Evolutionary conservation across 2,329 filamentous ascomycete genomes (phyloP), one percentile per base, ranked within the genome.

Genomic region (Daldinia sp.): DNA sequence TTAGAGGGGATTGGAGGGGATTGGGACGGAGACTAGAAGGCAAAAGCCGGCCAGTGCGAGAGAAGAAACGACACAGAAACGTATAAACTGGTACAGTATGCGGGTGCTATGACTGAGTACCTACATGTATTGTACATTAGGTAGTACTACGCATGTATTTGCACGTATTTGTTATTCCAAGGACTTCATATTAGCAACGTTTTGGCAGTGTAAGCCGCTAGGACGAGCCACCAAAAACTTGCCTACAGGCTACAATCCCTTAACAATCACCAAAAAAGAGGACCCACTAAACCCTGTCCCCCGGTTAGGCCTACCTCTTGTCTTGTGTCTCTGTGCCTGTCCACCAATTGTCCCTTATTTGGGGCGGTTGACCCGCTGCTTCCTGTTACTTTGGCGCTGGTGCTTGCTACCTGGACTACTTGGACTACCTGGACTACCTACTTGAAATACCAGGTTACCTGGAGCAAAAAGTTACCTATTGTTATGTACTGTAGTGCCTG

Each of bases 241-340:
- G 56, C 60, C 61, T 70, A 62, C 33, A 9, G 33, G 6, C 33
- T 35, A 9, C 28, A 51, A 65, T 56, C 67, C 58, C 68, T 65
- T 68, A 65, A 62, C 58, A 44, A 51, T 18, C 18, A 3, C 15
- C 18, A 6, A 13, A 41, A 37, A 4, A 37, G 1, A 39, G 13
- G 63, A 12, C 41, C 67, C 67, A 69, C 67, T 69, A 67, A 67
- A 67, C 54, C 54, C 65, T 70, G 60, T 56, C 61, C 46, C 46
- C 53, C 65, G 18, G 48, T 65, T 65, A 70, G 68, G 39, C 53
- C 59, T 60, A 41, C 35, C n/a, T 63, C 9, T 50, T 63, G 35
- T 51, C 26, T 53, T 56, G 10, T 54, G 26, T 30, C 48, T 28
- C 39, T 50, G 42, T 48, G 13, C 35, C 35, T 39, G 35, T 39